Percentiles rank a stretch among this genome's conserved stretches.
Evolutionary conservation across 2,329 filamentous ascomycete genomes (phyloP).

Genomic region (Beauveria brongniartii): DNA sequence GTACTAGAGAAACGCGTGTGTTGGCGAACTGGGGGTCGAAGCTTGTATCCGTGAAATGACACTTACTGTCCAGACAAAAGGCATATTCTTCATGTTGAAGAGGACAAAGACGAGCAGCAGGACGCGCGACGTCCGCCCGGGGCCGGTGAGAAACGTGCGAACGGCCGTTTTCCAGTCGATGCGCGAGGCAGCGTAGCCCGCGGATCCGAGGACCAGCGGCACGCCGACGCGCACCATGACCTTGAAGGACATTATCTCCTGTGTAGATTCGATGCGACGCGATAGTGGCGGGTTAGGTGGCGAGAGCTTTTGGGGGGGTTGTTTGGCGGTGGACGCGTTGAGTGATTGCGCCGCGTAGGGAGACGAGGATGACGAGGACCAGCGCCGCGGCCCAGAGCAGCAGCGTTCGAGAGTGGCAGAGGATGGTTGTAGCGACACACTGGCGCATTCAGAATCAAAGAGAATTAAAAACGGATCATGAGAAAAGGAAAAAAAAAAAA

Average conservation of each 20-base stretch:
- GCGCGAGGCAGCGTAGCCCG: conserved; percentile 40
- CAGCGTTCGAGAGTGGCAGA: conserved; percentile 32
- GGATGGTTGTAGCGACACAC: conserved; percentile 30
- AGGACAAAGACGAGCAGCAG: conserved; percentile 47
- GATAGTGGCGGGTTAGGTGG: background rate
- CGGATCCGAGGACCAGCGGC: conserved; percentile 32
- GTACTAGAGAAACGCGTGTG: conserved; percentile 29
- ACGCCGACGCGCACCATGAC: conserved; percentile 31
- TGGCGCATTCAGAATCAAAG: background rate
- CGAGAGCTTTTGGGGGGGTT: background rate
- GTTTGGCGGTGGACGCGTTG: conserved; percentile 6
- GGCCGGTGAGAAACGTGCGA: conserved; percentile 42
- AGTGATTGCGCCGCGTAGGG: conserved; percentile 3
- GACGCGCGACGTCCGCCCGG: conserved; percentile 45
- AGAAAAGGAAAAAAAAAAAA: background rate
- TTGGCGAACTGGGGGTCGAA: no score
- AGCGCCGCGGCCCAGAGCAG: conserved; percentile 36
- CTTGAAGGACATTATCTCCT: conserved; percentile 19
- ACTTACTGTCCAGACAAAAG: conserved; percentile 68
- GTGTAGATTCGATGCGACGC: conserved; percentile 15
- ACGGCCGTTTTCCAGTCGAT: conserved; percentile 33
- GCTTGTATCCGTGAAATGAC: background rate
- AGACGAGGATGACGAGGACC: conserved; percentile 11
- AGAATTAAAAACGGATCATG: background rate
- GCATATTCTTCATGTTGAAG: conserved; percentile 66